These are phyloP conservation scores for Paraglomus brasilianum DNA, from an alignment of 192 early-diverging fungal species.

Conservation along the genomic window DNA sequence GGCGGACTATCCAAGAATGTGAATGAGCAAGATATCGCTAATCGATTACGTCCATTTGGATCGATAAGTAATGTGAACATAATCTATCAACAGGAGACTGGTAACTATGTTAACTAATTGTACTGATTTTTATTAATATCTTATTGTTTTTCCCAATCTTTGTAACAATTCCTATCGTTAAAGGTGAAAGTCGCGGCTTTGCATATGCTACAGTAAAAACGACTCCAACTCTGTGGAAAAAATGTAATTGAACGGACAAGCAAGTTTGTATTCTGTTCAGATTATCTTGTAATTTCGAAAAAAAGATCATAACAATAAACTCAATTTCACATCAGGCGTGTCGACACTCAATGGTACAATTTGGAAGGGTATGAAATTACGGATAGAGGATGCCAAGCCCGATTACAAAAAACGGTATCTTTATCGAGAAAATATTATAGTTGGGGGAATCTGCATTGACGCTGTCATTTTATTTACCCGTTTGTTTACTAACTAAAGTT, in stretches of 20 bases:
- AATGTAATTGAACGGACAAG: slow-evolving; percentile 44
- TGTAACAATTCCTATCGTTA: not conserved
- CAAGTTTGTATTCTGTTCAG: not conserved
- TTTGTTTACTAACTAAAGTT: no score
- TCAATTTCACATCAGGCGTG: slow-evolving; percentile 41
- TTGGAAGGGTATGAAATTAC: slow-evolving; percentile 80
- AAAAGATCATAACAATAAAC: not conserved
- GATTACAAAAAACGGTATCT: slow-evolving; percentile 56
- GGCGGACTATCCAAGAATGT: slow-evolving; percentile 68
- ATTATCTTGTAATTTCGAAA: not conserved
- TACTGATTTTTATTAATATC: not conserved
- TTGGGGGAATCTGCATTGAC: not conserved
- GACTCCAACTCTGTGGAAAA: slow-evolving; percentile 61
- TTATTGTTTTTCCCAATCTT: slow-evolving; percentile 31
- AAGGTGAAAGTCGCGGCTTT: slow-evolving; percentile 67
- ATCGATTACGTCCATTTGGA: slow-evolving; percentile 77
- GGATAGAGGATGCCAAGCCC: slow-evolving; percentile 78
- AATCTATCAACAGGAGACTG: slow-evolving; percentile 43
- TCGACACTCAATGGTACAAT: slow-evolving; percentile 72
- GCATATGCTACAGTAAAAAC: slow-evolving; percentile 70
- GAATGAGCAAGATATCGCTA: slow-evolving; percentile 52
- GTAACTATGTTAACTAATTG: slow-evolving; percentile 20
- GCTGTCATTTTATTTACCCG: not conserved
- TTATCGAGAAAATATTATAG: no score
- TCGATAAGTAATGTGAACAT: slow-evolving; percentile 50